These are phyloP conservation scores for Cylindrotheca fusiformis DNA, from an alignment of 108 stramenopile species.

Conservation along the genomic window DNA sequence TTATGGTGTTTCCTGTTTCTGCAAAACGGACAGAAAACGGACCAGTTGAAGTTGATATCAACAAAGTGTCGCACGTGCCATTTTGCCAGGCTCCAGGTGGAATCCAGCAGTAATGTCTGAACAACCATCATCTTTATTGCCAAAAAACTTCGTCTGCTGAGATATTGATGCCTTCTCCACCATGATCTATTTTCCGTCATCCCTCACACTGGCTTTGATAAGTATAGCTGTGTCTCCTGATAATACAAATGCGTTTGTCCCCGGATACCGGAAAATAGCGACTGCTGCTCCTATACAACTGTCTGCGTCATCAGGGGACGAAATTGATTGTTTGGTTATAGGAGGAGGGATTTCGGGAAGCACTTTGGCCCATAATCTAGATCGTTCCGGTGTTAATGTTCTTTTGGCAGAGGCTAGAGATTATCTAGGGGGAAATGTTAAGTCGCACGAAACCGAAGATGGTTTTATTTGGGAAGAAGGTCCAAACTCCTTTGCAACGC, in stretches of 20 bases:
- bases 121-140: no score
- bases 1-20: neutral
- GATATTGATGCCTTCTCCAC: no score
- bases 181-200: neutral
- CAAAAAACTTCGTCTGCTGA: no score
- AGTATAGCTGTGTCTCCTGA: neutral
- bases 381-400: constrained; percentile 44
- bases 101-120: no score
- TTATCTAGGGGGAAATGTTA: constrained; percentile 93
- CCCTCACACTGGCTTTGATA: neutral
- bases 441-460: constrained; percentile 64
- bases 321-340: constrained; percentile 83
- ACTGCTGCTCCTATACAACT: neutral
- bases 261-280: neutral
- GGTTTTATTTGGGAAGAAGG: constrained; percentile 96
- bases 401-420: constrained; percentile 81
- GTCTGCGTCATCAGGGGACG: neutral
- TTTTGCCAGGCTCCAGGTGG: no score
- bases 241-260: constrained; percentile 5
- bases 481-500: constrained; percentile 92
- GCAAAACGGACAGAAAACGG: no score
- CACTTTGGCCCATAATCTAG: constrained; percentile 86
- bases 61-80: no score
- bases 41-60: no score
- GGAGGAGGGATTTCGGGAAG: constrained; percentile 92